These are phyloP conservation scores for Phaeosphaeria sp. DNA, from an alignment of 2,329 filamentous ascomycete species.

Conservation along the genomic window DNA sequence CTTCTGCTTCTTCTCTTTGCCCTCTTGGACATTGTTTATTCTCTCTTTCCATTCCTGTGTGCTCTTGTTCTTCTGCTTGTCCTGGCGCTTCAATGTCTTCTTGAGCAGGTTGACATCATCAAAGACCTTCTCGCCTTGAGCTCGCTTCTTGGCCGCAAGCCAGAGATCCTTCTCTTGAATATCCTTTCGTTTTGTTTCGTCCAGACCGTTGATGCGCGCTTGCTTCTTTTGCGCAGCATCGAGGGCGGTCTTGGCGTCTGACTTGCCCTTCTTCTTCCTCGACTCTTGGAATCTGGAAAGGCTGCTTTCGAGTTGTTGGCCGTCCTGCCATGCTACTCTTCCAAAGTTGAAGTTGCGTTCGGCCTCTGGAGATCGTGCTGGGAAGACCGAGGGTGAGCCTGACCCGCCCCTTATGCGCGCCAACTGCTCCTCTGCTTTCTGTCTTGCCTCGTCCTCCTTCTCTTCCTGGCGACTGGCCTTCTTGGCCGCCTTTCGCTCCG, in stretches of 20 bases:
- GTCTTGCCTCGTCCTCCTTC: conserved; percentile 77
- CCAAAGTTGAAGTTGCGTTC: conserved; percentile 85
- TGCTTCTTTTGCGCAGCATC: conserved; percentile 86
- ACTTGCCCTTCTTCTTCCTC: conserved; percentile 80
- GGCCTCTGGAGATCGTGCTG: conserved; percentile 54
- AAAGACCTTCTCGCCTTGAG: conserved; percentile 85
- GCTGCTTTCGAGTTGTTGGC: conserved; percentile 77
- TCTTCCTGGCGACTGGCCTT: conserved; percentile 80
- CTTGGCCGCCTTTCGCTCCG: conserved; percentile 85
- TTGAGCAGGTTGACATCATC: conserved; percentile 85
- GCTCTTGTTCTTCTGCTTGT: conserved; percentile 87
- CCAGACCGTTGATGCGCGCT: conserved; percentile 75
- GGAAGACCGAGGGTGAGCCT: conserved; percentile 61
- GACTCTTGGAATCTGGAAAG: conserved; percentile 68
- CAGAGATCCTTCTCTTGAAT: conserved; percentile 94
- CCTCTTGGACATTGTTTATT: conserved; percentile 54
- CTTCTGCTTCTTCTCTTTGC: conserved; percentile 58
- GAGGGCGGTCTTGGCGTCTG: conserved; percentile 86
- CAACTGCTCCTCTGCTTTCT: conserved; percentile 63
- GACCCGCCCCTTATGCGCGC: conserved; percentile 65
- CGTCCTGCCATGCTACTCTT: conserved; percentile 88
- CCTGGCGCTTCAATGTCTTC: conserved; percentile 94
- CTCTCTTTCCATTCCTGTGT: conserved; percentile 77
- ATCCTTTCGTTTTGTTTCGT: conserved; percentile 81
- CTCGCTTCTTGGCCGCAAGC: conserved; percentile 87